Base-by-base conservation (phyloP, 345 rosid species). In the Salix purpurea region DNA sequence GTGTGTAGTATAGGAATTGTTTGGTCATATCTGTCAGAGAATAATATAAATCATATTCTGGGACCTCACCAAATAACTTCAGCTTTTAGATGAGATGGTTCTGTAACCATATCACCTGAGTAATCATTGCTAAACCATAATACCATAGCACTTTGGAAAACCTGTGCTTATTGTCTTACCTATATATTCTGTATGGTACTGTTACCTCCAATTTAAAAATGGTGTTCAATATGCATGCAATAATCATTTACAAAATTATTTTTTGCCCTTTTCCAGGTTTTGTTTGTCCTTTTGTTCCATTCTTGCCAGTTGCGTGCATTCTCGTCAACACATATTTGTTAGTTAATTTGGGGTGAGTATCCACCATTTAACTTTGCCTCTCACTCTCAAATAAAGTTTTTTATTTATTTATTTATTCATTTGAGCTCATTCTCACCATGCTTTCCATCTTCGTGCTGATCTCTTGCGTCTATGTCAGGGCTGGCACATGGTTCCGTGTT, bases 401-500 rank as follows among this genome's bases (percentile, higher is more conserved):
- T 32, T 32, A 32, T 32, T 36, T 36, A 36, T 34, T 34, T 34
- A 34, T 34, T 4, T 5, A 34, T 28, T 28, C 3, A n/a, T 7
- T 16, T n/a, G 52, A 36, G 7, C 26, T 70, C 7, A 62, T 37
- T 46, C 18, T 14, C 18, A 46, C 52, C 18, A 15, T 14, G 6
- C 18, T 46, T 46, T 46, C 52, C 52, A 46, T 15, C 18, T 4
- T 40, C 26, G 11, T 19, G 30, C 56, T 40, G 30, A 14, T 39
- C 21, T 37, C 60, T 6, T 40, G 16, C 30, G 1, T 60, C 48
- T 68, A 54, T 24, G 32, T 60, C 83, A 93, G 97, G 58, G 64
- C 81, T 65, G 89, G 80, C 7, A 91, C 96, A 24, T 93, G 95
- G 98, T 85, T 85, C 56, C 90, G 97, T 67, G 97, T 93, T 60